Base-by-base conservation (phyloP, 1,284 basidiomycete species). In the Schizophyllum amplum region DNA sequence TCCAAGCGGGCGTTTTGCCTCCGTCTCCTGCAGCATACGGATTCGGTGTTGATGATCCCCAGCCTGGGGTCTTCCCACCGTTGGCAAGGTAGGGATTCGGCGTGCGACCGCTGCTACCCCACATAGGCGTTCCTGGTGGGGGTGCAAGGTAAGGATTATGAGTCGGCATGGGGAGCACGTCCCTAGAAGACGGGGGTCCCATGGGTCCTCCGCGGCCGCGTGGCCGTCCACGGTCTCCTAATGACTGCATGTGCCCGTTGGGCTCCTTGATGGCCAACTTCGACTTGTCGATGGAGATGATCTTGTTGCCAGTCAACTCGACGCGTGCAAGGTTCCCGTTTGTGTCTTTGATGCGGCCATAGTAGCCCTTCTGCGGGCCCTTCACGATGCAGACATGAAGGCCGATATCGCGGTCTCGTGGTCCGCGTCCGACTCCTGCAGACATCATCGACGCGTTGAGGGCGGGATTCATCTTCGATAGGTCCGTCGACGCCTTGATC, bases 401-500 rank as follows among this genome's bases (percentile, higher is more conserved):
- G 25, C 94, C 95, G 64, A 94, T 87, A 65, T 92, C 80, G 47
- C 90, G 80, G 69, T 98, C 94, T 60, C 89, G 79, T 57, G 85
- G 87, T 4, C 84, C 89, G 57, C 83, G 84, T 23, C 79, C 82
- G 75, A 83, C 87, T 56, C 77, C 79, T 1, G 82, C 84, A 42
- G 80, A 75, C 54, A 78, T 68, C 57, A 83, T 79, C 55, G 75
- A 24, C 5, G 48, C 48, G 57, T 77, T 80, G 52, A 94, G 70
- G 1, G 89, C 84, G 5, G 96, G 95, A 69, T 98, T 98, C 86
- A 96, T 90, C 73, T 96, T 95, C n/a, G 90, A 89, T n/a, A 94
- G 75, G 71, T 98, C 94, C 33, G 59, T 54, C 0, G 51, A 33
- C 5, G 82, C 77, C 58, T 84, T 68, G 42, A 83, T 68, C 61